Evolutionary conservation across 768 basidiomycete species (phyloP).

Genomic region (Sarcomyxa edulis): DNA sequence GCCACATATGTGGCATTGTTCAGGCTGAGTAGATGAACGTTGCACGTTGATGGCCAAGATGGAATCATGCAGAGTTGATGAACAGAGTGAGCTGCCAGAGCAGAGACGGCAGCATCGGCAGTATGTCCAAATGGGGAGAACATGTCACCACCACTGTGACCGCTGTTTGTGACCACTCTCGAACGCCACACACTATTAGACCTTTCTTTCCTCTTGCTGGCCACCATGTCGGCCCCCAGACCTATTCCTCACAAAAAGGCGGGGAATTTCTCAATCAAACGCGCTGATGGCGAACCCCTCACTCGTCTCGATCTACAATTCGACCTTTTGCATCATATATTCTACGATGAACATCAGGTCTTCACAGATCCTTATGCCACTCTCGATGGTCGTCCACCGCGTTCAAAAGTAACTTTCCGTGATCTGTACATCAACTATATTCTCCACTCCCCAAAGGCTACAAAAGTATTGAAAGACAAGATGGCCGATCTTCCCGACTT

Average conservation of each 20-base stretch:
- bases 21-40: no score
- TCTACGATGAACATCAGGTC: conserved; percentile 58
- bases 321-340: conserved; percentile 78
- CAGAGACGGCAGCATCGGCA: no score
- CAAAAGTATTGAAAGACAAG: conserved; percentile 82
- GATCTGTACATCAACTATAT: conserved; percentile 80
- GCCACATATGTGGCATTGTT: no score
- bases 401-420: conserved; percentile 61
- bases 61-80: no score
- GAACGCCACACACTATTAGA: no score
- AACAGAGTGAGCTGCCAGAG: no score
- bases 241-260: no score
- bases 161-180: no score
- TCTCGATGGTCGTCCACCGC: conserved; percentile 30
- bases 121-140: no score
- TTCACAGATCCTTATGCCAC: conserved; percentile 58
- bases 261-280: conserved; percentile 83
- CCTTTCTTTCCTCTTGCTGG: conserved; percentile 27
- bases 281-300: conserved; percentile 77
- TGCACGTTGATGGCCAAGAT: no score
- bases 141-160: no score
- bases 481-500: conserved; percentile 80
- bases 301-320: conserved; percentile 83
- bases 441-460: conserved; percentile 35
- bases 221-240: no score